These are phyloP conservation scores for Sambucus nigra DNA, from an alignment of 129 eudicot species.

Conservation along the genomic window DNA sequence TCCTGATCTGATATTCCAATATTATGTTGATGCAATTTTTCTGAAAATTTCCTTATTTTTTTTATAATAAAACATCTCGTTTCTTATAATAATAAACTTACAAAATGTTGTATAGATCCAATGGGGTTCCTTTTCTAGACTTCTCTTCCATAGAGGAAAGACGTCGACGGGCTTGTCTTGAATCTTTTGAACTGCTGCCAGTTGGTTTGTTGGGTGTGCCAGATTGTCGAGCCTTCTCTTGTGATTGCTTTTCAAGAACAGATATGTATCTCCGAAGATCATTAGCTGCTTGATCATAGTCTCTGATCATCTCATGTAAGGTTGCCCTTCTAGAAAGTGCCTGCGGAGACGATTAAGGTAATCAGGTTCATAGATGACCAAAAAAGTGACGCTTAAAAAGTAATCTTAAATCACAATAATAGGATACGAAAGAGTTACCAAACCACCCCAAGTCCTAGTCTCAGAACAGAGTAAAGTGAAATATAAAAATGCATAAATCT, in stretches of 20 bases:
- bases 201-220: constrained; percentile 24
- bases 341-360: constrained; percentile 28
- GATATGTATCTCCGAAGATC: constrained; percentile 58
- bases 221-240: constrained; percentile 31
- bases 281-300: constrained; percentile 66
- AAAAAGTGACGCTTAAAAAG: background rate
- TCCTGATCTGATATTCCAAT: no score
- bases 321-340: constrained; percentile 94
- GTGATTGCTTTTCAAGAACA: constrained; percentile 45
- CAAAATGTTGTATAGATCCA: constrained; percentile 72
- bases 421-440: no score
- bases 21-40: no score
- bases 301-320: constrained; percentile 85
- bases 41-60: no score
- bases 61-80: no score
- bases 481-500: no score
- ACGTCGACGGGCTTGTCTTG: constrained; percentile 59
- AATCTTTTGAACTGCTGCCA: constrained; percentile 50
- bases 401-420: background rate
- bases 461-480: no score
- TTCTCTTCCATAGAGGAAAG: constrained; percentile 54
- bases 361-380: constrained; percentile 7
- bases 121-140: constrained; percentile 43
- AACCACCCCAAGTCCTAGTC: no score
- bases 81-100: constrained; percentile 31